phyloP scores from a whole-genome alignment of 2,329 filamentous ascomycete species.

The Fonsecaea multimorphosa region DNA sequence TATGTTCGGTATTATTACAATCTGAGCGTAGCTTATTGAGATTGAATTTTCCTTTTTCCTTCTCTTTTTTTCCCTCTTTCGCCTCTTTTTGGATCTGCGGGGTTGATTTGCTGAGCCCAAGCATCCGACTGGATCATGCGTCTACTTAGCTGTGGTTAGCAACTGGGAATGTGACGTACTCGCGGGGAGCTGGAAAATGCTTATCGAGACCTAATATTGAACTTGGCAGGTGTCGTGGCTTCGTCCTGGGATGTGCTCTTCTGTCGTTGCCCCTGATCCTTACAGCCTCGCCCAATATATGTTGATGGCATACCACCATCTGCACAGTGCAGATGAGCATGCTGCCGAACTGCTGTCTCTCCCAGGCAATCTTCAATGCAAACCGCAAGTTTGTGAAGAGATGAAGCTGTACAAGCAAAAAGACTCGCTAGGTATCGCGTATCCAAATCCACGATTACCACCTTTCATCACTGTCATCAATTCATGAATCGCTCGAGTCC shows the following conservation, averaged over 20 bases:
- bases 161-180: not conserved
- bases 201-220: no score
- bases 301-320: no score
- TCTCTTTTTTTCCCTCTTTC: not conserved
- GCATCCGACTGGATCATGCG: not conserved
- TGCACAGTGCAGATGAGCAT: no score
- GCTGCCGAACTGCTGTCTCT: no score
- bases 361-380: no score
- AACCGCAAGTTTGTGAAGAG: not conserved
- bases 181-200: no score
- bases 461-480: not conserved
- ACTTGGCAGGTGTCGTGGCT: no score
- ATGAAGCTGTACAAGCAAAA: not conserved
- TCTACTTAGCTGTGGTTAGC: not conserved
- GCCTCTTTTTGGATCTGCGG: not conserved
- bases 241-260: no score
- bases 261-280: no score
- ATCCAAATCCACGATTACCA: not conserved
- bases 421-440: not conserved
- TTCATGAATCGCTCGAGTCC: slow-evolving; percentile 13
- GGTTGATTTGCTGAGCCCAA: not conserved
- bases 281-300: no score
- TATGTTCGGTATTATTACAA: not conserved
- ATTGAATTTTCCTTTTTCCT: not conserved
- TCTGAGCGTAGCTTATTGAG: not conserved